Conservation (phyloP, 495 filamentous ascomycete species). For the Friedmanniomyces simplex region DNA sequence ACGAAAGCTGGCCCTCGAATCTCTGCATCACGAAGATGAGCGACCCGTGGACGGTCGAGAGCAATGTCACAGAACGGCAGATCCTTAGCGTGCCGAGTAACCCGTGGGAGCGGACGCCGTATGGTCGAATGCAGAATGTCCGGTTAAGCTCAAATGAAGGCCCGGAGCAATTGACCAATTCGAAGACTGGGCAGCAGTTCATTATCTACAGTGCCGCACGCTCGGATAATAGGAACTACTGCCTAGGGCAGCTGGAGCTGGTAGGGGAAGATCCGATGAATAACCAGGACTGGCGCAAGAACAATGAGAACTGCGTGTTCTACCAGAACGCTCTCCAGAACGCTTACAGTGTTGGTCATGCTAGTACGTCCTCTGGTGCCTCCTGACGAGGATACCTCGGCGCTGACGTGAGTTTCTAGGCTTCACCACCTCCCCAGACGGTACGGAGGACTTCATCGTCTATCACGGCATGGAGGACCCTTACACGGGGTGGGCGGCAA, state of each 20-base stretch:
- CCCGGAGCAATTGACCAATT: slow-evolving; percentile 40
- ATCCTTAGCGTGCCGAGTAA: slow-evolving; percentile 37
- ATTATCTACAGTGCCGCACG: slow-evolving; percentile 40
- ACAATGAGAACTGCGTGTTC: slow-evolving; percentile 38
- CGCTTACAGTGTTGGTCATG: slow-evolving; percentile 42
- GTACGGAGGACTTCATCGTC: slow-evolving; percentile 39
- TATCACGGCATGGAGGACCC: slow-evolving; percentile 40
- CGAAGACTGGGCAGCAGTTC: slow-evolving; percentile 37
- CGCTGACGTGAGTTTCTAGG: neutral
- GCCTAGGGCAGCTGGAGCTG: slow-evolving; percentile 35
- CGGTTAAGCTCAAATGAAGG: slow-evolving; percentile 40
- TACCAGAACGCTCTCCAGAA: slow-evolving; percentile 37
- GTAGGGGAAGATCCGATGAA: slow-evolving; percentile 43
- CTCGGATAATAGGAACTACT: slow-evolving; percentile 39
- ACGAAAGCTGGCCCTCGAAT: slow-evolving; percentile 41
- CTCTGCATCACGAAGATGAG: slow-evolving; percentile 41
- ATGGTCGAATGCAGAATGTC: slow-evolving; percentile 34
- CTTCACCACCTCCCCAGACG: slow-evolving; percentile 38
- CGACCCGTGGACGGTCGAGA: slow-evolving; percentile 37
- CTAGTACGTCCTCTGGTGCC: slow-evolving; percentile 20
- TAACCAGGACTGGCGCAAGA: slow-evolving; percentile 38
- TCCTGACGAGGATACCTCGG: neutral
- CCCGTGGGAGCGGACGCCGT: slow-evolving; percentile 41
- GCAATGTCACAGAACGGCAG: slow-evolving; percentile 34
- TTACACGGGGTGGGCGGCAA: slow-evolving; percentile 29